Percentiles rank a stretch among this genome's conserved stretches.
These are phyloP conservation scores for Boletus edulis DNA, from an alignment of 768 basidiomycete species.

Conservation along the genomic window DNA sequence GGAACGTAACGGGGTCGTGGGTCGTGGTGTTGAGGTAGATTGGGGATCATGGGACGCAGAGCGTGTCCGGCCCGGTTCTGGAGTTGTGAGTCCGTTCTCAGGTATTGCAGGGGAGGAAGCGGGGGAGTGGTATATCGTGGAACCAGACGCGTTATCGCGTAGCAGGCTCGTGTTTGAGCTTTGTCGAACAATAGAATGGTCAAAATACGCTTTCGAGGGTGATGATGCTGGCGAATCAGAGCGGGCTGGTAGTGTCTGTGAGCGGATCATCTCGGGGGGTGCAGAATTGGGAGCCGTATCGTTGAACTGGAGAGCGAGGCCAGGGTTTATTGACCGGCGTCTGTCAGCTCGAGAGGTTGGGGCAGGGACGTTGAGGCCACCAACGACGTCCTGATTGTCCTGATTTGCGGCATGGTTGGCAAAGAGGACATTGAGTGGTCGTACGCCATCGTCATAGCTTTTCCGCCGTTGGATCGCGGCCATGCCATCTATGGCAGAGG, in stretches of 20 bases:
- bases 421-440: slow-evolving; percentile 37
- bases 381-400: slow-evolving; percentile 6
- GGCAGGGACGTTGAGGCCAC: slow-evolving; percentile 27
- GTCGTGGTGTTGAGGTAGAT: slow-evolving; percentile 1
- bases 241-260: slow-evolving; percentile 27
- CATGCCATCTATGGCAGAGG: slow-evolving; percentile 12
- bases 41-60: slow-evolving; percentile 34
- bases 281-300: slow-evolving; percentile 10
- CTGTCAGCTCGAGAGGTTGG: slow-evolving; percentile 40
- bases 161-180: slow-evolving; percentile 25
- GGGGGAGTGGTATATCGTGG: slow-evolving; percentile 35
- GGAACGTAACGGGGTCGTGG: slow-evolving; percentile 15
- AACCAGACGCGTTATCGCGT: slow-evolving; percentile 28
- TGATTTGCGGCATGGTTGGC: slow-evolving; percentile 15
- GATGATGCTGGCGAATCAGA: slow-evolving; percentile 26
- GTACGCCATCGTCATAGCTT: slow-evolving; percentile 45
- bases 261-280: slow-evolving; percentile 29
- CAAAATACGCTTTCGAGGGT: slow-evolving; percentile 14
- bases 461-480: slow-evolving; percentile 30
- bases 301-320: slow-evolving; percentile 34
- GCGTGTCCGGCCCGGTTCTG: slow-evolving; percentile 42
- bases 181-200: slow-evolving; percentile 14
- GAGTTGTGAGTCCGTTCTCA: slow-evolving; percentile 32
- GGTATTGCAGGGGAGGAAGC: slow-evolving; percentile 38
- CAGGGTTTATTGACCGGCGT: slow-evolving; percentile 57